Evolutionary conservation across 2,329 filamentous ascomycete genomes (phyloP).

Genomic region (Penicillium crustosum): DNA sequence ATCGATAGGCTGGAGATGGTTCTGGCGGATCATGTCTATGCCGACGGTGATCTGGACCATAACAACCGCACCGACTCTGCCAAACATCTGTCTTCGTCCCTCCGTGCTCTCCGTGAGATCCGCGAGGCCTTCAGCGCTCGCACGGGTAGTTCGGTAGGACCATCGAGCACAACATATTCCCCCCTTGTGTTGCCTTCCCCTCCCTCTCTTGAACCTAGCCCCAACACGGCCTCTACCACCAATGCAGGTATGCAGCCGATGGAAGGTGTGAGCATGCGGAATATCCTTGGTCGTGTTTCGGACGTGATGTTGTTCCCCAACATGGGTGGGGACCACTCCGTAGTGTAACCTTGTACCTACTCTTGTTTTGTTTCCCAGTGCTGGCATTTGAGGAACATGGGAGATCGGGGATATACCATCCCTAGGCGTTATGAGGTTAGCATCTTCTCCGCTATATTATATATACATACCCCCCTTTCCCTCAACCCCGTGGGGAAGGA

Average conservation of each 20-base stretch:
- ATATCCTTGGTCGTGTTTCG: constrained; percentile 36
- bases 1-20: constrained; percentile 32
- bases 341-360: not conserved
- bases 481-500: not conserved
- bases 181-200: constrained; percentile 18
- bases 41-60: constrained; percentile 22
- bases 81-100: constrained; percentile 35
- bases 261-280: constrained; percentile 31
- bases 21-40: constrained; percentile 35
- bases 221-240: constrained; percentile 1
- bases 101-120: constrained; percentile 35
- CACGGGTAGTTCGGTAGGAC: constrained; percentile 1
- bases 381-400: not conserved
- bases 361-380: not conserved
- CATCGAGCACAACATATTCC: constrained; percentile 8
- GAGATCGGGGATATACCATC: not conserved
- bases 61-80: constrained; percentile 36
- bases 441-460: not conserved
- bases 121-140: constrained; percentile 29
- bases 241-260: constrained; percentile 3
- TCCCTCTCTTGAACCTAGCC: constrained; percentile 11
- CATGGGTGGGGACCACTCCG: constrained; percentile 22
- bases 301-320: constrained; percentile 40
- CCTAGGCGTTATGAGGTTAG: not conserved
- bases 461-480: not conserved